A percentile compares a stretch with the other conserved stretches of the same genome.
phyloP scores from a whole-genome alignment of 495 filamentous ascomycete species.

The Cercophora samala region DNA sequence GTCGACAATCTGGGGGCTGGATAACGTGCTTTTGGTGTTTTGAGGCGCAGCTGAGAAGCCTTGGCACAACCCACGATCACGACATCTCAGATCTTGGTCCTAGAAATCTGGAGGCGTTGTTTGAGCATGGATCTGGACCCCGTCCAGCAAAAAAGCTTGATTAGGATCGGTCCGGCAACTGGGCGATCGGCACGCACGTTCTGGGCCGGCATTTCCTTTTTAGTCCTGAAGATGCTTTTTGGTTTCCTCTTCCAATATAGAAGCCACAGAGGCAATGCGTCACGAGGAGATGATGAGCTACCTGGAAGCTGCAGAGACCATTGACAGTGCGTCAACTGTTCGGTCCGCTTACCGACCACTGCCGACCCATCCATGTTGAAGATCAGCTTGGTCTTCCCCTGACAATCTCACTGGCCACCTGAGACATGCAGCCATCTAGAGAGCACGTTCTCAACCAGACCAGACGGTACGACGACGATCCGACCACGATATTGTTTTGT shows the following conservation, averaged over 20 bases:
- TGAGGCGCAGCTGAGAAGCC: neutral
- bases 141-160: conserved; percentile 3
- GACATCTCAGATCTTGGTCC: conserved; percentile 14
- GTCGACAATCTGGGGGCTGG: neutral
- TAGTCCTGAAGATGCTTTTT: neutral
- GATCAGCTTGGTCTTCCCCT: neutral
- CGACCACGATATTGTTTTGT: neutral
- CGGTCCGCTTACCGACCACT: neutral
- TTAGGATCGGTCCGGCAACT: conserved; percentile 5
- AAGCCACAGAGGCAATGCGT: neutral
- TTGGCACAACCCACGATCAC: conserved; percentile 24
- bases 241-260: neutral
- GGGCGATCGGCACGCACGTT: conserved; percentile 11
- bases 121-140: neutral
- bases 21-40: conserved; percentile 6
- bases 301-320: neutral
- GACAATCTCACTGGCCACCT: conserved; percentile 7
- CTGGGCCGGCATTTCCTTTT: neutral
- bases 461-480: neutral
- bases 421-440: conserved; percentile 12
- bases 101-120: neutral
- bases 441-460: conserved; percentile 7
- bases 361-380: neutral
- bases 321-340: neutral
- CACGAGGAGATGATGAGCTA: neutral